These are phyloP conservation scores for Candida gigantensis DNA, from an alignment of 1,139 yeast genomes.

Conservation along the genomic window DNA sequence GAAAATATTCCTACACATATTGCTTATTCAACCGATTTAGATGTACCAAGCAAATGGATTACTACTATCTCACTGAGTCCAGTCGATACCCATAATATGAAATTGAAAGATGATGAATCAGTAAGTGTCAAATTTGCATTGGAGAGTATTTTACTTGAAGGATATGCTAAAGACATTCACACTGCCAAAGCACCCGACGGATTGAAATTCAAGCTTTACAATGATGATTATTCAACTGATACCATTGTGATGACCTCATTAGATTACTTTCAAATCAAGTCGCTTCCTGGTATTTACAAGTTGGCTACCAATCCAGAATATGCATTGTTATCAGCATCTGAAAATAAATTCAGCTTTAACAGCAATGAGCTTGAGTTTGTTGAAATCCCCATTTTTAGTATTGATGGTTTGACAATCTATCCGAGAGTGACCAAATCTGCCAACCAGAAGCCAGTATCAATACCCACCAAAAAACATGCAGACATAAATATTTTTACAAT, in stretches of 20 bases:
- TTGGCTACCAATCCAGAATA: slow-evolving; percentile 41
- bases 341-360: slow-evolving; percentile 30
- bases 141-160: slow-evolving; percentile 63
- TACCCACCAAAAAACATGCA: slow-evolving; percentile 35
- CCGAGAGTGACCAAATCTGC: slow-evolving; percentile 40
- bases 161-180: slow-evolving; percentile 56
- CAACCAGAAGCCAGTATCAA: neutral
- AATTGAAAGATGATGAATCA: slow-evolving; percentile 28
- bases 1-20: slow-evolving; percentile 48
- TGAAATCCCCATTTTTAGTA: slow-evolving; percentile 33
- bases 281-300: slow-evolving; percentile 68
- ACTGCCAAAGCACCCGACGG: slow-evolving; percentile 50
- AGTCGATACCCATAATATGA: slow-evolving; percentile 64
- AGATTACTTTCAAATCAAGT: slow-evolving; percentile 76
- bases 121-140: slow-evolving; percentile 29
- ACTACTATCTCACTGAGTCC: slow-evolving; percentile 46
- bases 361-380: slow-evolving; percentile 18
- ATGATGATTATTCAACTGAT: slow-evolving; percentile 29
- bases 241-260: slow-evolving; percentile 71
- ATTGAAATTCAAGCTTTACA: slow-evolving; percentile 39
- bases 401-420: slow-evolving; percentile 48
- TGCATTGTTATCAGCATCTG: slow-evolving; percentile 39
- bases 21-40: slow-evolving; percentile 57
- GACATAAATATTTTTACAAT: slow-evolving; percentile 81
- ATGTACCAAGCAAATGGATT: slow-evolving; percentile 69